Percentiles rank a stretch among this genome's conserved stretches.
These are phyloP conservation scores for Amanita molliuscula DNA, from an alignment of 768 basidiomycete species.

Conservation along the genomic window DNA sequence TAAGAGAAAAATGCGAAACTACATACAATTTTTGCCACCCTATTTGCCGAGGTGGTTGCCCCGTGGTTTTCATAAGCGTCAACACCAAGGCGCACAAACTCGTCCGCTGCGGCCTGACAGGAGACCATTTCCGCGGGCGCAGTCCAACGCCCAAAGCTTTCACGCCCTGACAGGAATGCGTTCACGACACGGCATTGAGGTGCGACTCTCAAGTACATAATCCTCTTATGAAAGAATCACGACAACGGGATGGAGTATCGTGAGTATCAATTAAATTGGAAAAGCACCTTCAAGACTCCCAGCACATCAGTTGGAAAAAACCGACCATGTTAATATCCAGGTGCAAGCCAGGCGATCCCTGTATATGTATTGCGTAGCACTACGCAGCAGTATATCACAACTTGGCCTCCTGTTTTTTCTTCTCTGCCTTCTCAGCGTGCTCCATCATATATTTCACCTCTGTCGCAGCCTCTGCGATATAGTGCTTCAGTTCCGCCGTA, in stretches of 20 bases:
- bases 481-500: conserved; percentile 50
- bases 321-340: neutral
- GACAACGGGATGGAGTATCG: neutral
- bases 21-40: too few species aligned
- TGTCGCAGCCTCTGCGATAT: conserved; percentile 71
- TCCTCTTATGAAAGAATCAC: neutral
- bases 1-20: neutral
- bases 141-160: neutral
- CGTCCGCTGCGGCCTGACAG: neutral
- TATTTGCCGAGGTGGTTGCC: neutral
- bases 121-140: neutral
- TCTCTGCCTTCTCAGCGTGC: conserved; percentile 37
- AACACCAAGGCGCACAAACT: neutral
- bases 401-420: conserved; percentile 17
- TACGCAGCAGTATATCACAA: neutral
- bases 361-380: too few species aligned
- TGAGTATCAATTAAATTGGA: neutral
- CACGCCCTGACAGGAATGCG: neutral
- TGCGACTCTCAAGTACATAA: neutral
- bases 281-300: neutral
- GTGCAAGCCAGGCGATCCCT: too few species aligned
- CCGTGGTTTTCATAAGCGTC: neutral
- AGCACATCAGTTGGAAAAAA: neutral
- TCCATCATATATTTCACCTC: conserved; percentile 74
- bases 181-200: neutral